Evolutionary conservation across 2,329 filamentous ascomycete genomes (phyloP).

Genomic region (Monilinia polystroma): DNA sequence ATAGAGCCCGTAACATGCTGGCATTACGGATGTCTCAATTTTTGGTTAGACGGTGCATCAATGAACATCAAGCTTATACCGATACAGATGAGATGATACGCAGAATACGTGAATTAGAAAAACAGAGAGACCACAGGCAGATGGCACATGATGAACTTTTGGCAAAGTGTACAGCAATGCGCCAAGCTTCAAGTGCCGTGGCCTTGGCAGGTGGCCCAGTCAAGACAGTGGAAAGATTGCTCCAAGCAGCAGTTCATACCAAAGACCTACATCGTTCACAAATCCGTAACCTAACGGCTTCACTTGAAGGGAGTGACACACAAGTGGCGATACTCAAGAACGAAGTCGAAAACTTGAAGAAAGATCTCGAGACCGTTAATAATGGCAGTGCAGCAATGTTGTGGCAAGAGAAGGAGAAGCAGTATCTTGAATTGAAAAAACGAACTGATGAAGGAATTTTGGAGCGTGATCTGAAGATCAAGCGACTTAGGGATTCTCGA

Average conservation of each 20-base stretch:
- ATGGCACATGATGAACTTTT: neutral
- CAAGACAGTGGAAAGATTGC: constrained; percentile 5
- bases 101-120: neutral
- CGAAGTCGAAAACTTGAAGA: neutral
- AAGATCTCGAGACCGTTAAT: neutral
- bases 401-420: neutral
- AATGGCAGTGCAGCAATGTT: neutral
- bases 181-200: neutral
- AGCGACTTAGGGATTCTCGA: neutral
- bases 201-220: neutral
- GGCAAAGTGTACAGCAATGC: neutral
- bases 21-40: neutral
- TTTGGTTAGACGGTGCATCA: neutral
- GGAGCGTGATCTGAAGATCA: neutral
- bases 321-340: constrained; percentile 3
- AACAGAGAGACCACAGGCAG: neutral
- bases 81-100: neutral
- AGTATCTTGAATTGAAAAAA: neutral
- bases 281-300: neutral
- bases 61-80: neutral
- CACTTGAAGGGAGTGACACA: neutral
- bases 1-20: neutral
- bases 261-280: constrained; percentile 10
- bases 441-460: neutral
- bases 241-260: neutral